Conservation (phyloP, 768 basidiomycete genomes). For the Melanogaster broomeanus region DNA sequence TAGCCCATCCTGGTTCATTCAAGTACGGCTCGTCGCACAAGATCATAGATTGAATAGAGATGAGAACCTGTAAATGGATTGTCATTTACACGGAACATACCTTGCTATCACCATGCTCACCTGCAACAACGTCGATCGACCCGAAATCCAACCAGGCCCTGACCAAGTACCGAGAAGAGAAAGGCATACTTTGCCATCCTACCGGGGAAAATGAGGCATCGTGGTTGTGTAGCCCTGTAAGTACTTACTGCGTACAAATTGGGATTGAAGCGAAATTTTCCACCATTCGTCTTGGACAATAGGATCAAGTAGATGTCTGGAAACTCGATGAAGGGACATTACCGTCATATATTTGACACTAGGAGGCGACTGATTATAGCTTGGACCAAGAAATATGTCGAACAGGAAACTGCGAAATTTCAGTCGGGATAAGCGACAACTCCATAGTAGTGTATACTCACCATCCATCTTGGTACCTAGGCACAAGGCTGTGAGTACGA, state of each 20-base stretch:
- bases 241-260: slow-evolving; percentile 83
- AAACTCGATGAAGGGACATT: slow-evolving; percentile 4
- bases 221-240: not conserved
- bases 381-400: slow-evolving; percentile 90
- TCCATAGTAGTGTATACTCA: slow-evolving; percentile 34
- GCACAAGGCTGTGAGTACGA: slow-evolving; percentile 3
- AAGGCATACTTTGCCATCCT: slow-evolving; percentile 95
- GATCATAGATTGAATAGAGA: slow-evolving; percentile 97
- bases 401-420: slow-evolving; percentile 60
- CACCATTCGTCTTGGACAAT: slow-evolving; percentile 69
- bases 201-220: not conserved
- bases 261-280: slow-evolving; percentile 90
- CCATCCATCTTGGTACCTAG: slow-evolving; percentile 91
- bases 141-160: slow-evolving; percentile 92
- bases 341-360: slow-evolving; percentile 69
- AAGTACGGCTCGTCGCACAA: slow-evolving; percentile 90
- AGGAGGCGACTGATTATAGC: slow-evolving; percentile 87
- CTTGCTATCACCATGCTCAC: slow-evolving; percentile 35
- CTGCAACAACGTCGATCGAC: slow-evolving; percentile 88
- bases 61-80: slow-evolving; percentile 55
- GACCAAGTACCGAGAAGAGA: slow-evolving; percentile 91
- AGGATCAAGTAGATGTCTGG: slow-evolving; percentile 12
- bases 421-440: slow-evolving; percentile 1
- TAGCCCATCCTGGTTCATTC: slow-evolving; percentile 90
- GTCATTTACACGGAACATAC: not conserved